These are phyloP conservation scores for Euphorbia tirucalli DNA, from an alignment of 345 rosid genomes.

Conservation along the genomic window DNA sequence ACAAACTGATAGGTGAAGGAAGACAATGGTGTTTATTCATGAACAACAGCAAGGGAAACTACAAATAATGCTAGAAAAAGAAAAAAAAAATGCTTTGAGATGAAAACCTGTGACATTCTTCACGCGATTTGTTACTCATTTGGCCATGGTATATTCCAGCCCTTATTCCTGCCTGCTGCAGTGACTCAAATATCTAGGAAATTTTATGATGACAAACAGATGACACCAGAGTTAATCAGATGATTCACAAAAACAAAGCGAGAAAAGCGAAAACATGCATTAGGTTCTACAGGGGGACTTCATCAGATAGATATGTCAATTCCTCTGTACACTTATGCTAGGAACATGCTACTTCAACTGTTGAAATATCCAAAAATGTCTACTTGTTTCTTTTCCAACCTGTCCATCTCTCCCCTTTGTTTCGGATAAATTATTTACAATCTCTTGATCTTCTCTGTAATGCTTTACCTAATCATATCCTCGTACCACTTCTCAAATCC, in stretches of 20 bases:
- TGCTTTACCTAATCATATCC: too few relatives aligned
- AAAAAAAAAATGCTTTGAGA: slow-evolving; percentile 8
- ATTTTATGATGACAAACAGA: neutral
- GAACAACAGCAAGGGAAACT: slow-evolving; percentile 4
- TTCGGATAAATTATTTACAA: neutral
- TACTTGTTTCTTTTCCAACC: neutral
- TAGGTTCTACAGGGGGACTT: neutral
- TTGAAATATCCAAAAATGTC: neutral
- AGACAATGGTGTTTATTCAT: neutral
- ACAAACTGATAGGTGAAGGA: neutral
- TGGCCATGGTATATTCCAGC: slow-evolving; percentile 52
- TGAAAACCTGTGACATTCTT: slow-evolving; percentile 43
- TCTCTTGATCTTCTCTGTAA: neutral
- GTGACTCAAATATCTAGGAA: slow-evolving; percentile 35
- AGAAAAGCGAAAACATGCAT: slow-evolving; percentile 1
- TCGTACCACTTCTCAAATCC: too few relatives aligned
- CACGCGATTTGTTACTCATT: slow-evolving; percentile 42
- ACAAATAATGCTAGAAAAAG: neutral
- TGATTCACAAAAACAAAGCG: neutral
- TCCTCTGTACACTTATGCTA: neutral
- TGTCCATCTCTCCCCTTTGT: neutral
- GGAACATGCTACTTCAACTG: neutral
- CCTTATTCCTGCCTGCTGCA: slow-evolving; percentile 36
- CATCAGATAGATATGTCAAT: neutral
- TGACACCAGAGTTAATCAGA: neutral